phyloP scores from a whole-genome alignment of 768 basidiomycete species.

The Boletus patriciae region DNA sequence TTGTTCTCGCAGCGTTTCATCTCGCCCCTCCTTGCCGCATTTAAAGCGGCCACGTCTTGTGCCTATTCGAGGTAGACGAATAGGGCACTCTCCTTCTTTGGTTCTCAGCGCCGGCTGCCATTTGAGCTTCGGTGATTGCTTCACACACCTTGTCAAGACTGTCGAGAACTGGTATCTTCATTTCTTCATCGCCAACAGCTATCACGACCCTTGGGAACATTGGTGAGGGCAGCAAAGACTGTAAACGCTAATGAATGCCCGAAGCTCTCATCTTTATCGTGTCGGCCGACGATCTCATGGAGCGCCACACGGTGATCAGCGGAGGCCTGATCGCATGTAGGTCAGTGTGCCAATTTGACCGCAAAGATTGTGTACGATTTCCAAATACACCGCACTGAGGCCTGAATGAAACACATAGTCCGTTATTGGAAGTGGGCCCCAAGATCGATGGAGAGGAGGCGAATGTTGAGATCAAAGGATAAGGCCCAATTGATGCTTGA shows the following conservation, averaged over 20 bases:
- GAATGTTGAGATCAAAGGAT: not conserved
- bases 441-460: not conserved
- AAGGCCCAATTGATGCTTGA: not conserved
- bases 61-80: not conserved
- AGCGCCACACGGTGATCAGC: not conserved
- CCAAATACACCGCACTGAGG: not conserved
- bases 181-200: not conserved
- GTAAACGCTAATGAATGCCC: not conserved
- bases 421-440: not conserved
- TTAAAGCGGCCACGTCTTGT: not conserved
- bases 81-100: not conserved
- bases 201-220: not conserved
- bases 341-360: not conserved
- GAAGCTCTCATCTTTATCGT: not conserved
- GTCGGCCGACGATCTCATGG: not conserved
- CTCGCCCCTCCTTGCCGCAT: not conserved
- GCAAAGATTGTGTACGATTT: not conserved
- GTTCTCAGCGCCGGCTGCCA: not conserved
- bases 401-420: not conserved
- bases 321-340: not conserved
- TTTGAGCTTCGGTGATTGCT: not conserved
- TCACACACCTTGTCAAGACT: slow-evolving; percentile 7
- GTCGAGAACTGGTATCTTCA: not conserved
- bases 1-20: slow-evolving; percentile 10
- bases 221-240: not conserved